Evolutionary conservation across 768 basidiomycete genomes (phyloP).

Genomic region (Hygrocybe punicea): DNA sequence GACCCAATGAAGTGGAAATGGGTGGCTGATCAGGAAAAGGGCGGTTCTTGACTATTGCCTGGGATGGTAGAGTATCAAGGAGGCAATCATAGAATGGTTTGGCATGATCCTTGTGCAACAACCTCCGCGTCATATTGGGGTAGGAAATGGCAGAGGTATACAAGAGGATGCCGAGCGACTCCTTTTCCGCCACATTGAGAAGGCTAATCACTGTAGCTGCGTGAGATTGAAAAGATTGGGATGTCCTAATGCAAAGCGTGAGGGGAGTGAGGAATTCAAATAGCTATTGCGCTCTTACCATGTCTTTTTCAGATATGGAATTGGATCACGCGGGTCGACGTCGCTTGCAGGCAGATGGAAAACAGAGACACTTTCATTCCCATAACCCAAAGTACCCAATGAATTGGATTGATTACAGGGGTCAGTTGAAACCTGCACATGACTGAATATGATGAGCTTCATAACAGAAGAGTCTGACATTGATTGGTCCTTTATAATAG

Average conservation of each 20-base stretch:
- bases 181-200: not conserved
- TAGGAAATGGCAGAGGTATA: not conserved
- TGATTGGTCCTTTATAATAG: not conserved
- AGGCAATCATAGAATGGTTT: not conserved
- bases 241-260: not conserved
- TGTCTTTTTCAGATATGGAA: not conserved
- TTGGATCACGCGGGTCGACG: not conserved
- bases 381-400: too few species aligned
- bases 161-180: not conserved
- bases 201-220: not conserved
- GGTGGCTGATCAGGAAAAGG: not conserved
- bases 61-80: not conserved
- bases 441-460: not conserved
- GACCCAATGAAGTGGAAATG: not conserved
- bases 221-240: not conserved
- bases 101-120: not conserved
- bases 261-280: not conserved
- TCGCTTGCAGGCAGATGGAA: not conserved
- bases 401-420: too few species aligned
- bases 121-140: not conserved
- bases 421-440: too few species aligned
- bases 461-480: not conserved
- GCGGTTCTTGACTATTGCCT: not conserved
- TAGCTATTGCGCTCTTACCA: not conserved
- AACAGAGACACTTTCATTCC: too few species aligned